A percentile compares a stretch with the other conserved stretches of the same genome.
phyloP scores from a whole-genome alignment of 2,329 filamentous ascomycete species.

The Arthrobotrys iridis region DNA sequence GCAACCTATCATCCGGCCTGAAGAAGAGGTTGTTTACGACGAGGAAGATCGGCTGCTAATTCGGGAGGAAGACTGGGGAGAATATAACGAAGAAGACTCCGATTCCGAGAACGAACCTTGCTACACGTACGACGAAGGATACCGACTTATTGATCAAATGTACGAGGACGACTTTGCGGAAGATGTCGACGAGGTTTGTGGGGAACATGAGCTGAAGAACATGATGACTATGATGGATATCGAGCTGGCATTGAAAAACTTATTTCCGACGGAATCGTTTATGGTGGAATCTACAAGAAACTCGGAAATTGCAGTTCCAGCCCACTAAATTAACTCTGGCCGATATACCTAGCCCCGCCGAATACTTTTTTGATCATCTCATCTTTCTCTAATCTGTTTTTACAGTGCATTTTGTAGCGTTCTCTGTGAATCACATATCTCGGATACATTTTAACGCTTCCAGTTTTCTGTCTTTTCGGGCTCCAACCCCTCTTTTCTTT shows the following conservation, averaged over 20 bases:
- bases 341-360: not conserved
- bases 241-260: constrained; percentile 26
- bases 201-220: constrained; percentile 28
- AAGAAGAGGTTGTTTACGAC: constrained; percentile 48
- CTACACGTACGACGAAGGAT: constrained; percentile 49
- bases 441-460: not conserved
- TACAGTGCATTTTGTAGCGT: constrained; percentile 7
- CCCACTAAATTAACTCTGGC: not conserved
- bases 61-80: constrained; percentile 45
- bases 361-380: not conserved
- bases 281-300: not conserved
- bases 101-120: constrained; percentile 9
- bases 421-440: not conserved
- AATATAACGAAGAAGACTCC: constrained; percentile 28
- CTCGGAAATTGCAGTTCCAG: constrained; percentile 1
- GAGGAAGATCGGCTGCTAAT: constrained; percentile 37
- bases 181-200: constrained; percentile 20
- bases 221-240: constrained; percentile 47
- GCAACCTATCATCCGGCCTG: not conserved
- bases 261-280: constrained; percentile 36
- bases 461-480: not conserved
- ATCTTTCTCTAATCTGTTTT: not conserved
- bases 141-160: constrained; percentile 37
- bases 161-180: constrained; percentile 42
- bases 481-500: not conserved